Base-by-base conservation (phyloP, 345 rosid species). In the Salix caprea region DNA sequence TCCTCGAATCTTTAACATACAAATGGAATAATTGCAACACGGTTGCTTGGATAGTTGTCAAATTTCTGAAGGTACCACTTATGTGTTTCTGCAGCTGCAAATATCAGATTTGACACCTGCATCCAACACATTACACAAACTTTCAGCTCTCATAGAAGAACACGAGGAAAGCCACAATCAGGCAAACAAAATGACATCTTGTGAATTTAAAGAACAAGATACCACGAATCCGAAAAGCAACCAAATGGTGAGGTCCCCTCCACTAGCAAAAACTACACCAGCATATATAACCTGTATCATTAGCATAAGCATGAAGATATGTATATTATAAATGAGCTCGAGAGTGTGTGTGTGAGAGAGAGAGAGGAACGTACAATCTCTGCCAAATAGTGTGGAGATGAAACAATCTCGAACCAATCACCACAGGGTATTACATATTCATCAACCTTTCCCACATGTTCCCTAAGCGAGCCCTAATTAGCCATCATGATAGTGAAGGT, bases 391-490 rank as follows among this genome's bases (percentile, higher is more conserved):
- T 90, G 97, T 0, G 97, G 95, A 30, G 82, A 81, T 52, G 98
- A 92, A 66, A 91, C 92, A n/a, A 87, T 77, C 70, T 84, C 88
- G 73, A 94, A 92, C 97, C 98, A 91, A 84, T 91, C 90, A 68
- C 97, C 98, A 50, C 50, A 72, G 13, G 95, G 97, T 37, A 89
- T 81, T 61, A 84, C 83, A 58, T 92, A 89, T 52, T 80, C 86
- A 6, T 80, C 77, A 0, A 44, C 73, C 71, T 84, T 84, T 67
- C 81, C 87, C 13, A 77, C 75, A 28, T 28, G 44, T 48, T 81
- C 78, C 56, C 94, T 75, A 2, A 94, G 76, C 0, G 93, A 86
- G 73, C 96, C 98, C 91, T 90, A 68, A 74, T 11, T 32, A 58
- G 34, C 72, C 34, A 62, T 26, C 26, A 70, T 2, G 21, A 70